Percentiles rank a stretch among this genome's conserved stretches.
These are phyloP conservation scores for Xylaria longipes DNA, from an alignment of 495 filamentous ascomycete species.

Conservation along the genomic window DNA sequence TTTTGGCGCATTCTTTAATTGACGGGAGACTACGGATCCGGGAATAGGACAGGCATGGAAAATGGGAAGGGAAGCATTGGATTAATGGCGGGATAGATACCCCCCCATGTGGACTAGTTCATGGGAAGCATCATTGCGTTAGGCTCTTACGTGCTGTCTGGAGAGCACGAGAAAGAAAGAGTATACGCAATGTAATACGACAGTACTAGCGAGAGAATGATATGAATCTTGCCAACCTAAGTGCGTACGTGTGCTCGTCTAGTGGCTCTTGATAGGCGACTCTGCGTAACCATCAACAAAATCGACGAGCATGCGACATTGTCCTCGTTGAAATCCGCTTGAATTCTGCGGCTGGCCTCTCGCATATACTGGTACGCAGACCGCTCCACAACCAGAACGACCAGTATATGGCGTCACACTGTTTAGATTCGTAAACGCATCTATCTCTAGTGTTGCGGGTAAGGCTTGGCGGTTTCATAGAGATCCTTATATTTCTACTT, in stretches of 20 bases:
- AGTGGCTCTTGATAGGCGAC: background rate
- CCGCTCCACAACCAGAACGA: background rate
- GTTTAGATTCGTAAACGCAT: background rate
- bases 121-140: background rate
- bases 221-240: background rate
- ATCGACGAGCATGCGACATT: background rate
- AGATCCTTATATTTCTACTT: background rate
- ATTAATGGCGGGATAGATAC: slow-evolving; percentile 15
- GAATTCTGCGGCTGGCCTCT: background rate
- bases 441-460: background rate
- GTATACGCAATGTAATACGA: background rate
- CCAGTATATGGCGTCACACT: background rate
- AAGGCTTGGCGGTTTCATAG: background rate
- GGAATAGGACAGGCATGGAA: slow-evolving; percentile 12
- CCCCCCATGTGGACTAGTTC: background rate
- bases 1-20: slow-evolving; percentile 11
- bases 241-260: background rate
- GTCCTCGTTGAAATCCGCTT: background rate
- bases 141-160: background rate
- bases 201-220: background rate
- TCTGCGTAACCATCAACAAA: background rate
- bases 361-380: background rate
- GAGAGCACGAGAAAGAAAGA: background rate
- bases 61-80: slow-evolving; percentile 8
- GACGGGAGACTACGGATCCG: background rate